A percentile compares a stretch with the other conserved stretches of the same genome.
Evolutionary conservation across 257 asterid genomes (phyloP).

Genomic region (Jacaranda mimosifolia): DNA sequence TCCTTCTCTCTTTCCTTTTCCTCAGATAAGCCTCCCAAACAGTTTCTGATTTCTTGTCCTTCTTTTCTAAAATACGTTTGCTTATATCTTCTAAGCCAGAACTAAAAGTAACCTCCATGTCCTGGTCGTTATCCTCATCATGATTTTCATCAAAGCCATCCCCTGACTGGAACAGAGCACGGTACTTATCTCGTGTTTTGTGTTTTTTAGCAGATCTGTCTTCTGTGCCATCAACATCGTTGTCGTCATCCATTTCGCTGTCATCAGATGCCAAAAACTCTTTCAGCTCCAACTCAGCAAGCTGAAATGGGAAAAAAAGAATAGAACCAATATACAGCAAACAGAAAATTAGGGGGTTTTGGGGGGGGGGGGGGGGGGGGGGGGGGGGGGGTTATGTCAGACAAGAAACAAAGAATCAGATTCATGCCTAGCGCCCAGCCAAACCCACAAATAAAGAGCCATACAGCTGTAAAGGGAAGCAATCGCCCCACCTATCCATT

Average conservation of each 20-base stretch:
- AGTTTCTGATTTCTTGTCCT: conserved; percentile 81
- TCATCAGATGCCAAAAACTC: conserved; percentile 89
- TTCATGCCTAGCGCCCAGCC: too few relatives aligned
- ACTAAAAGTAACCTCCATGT: conserved; percentile 91
- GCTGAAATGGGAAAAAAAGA: conserved; percentile 54
- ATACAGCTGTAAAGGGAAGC: neutral
- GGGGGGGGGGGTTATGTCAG: too few relatives aligned
- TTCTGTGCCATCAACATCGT: conserved; percentile 47
- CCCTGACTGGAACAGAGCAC: conserved; percentile 70
- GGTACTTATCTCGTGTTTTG: conserved; percentile 68
- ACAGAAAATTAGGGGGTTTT: neutral
- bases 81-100: conserved; percentile 89
- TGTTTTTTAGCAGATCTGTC: conserved; percentile 52
- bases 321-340: conserved; percentile 9
- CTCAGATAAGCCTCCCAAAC: conserved; percentile 87
- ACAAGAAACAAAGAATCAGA: too few relatives aligned
- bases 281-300: conserved; percentile 72
- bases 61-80: conserved; percentile 82
- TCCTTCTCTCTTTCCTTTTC: conserved; percentile 77
- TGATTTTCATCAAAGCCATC: conserved; percentile 67
- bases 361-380: too few relatives aligned
- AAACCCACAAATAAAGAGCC: conserved; percentile 6
- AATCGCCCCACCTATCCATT: conserved; percentile 11
- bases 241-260: conserved; percentile 72
- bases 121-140: conserved; percentile 64